Evolutionary conservation across 129 eudicot species (phyloP).

Genomic region (Artemisia argyi): DNA sequence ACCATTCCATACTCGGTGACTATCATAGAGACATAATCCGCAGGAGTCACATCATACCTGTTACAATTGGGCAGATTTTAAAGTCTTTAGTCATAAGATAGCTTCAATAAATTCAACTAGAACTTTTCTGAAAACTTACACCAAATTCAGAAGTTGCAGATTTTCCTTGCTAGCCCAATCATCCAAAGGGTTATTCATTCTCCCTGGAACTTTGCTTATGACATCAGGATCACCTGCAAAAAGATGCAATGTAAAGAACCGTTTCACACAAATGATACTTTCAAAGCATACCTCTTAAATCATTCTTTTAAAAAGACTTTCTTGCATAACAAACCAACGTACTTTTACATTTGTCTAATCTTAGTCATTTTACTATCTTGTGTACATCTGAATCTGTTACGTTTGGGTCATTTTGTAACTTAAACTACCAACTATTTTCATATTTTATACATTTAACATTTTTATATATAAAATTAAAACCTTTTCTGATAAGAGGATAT

Average conservation of each 20-base stretch:
- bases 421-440: too few species aligned
- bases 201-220: slow-evolving; percentile 72
- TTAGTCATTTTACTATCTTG: too few species aligned
- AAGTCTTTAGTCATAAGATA: slow-evolving; percentile 3
- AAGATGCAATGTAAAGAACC: neutral
- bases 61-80: slow-evolving; percentile 24
- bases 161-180: slow-evolving; percentile 57
- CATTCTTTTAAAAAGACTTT: too few species aligned
- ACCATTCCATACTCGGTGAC: slow-evolving; percentile 96
- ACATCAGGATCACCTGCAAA: slow-evolving; percentile 81
- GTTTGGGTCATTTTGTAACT: too few species aligned
- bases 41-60: slow-evolving; percentile 92
- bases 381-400: too few species aligned
- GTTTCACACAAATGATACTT: too few species aligned
- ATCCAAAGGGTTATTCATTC: slow-evolving; percentile 47
- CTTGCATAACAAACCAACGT: too few species aligned
- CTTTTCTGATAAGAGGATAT: too few species aligned
- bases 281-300: too few species aligned
- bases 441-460: too few species aligned
- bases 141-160: slow-evolving; percentile 70
- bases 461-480: too few species aligned
- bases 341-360: neutral
- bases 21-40: slow-evolving; percentile 82
- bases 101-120: slow-evolving; percentile 32
- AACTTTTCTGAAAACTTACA: slow-evolving; percentile 45